phyloP scores from a whole-genome alignment of 257 asterid species.

The Datura wrightii region DNA sequence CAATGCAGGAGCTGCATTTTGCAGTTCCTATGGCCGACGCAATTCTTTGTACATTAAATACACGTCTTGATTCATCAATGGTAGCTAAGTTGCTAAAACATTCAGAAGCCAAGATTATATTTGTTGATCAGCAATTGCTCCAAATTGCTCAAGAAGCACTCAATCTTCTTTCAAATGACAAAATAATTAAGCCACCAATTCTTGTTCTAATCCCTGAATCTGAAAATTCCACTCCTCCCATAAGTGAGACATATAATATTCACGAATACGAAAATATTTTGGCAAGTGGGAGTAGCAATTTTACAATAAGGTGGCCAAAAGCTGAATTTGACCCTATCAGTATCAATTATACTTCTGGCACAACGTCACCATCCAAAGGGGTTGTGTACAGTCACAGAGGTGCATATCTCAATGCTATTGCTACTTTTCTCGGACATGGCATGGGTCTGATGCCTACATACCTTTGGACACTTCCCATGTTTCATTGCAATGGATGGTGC shows the following conservation, averaged over 20 bases:
- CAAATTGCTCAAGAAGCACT: slow-evolving; percentile 42
- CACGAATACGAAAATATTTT: slow-evolving; percentile 36
- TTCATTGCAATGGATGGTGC: slow-evolving; percentile 53
- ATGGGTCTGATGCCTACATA: slow-evolving; percentile 38
- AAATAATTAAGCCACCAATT: background rate
- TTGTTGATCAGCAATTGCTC: slow-evolving; percentile 27
- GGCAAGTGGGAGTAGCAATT: background rate
- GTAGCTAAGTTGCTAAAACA: too few species aligned
- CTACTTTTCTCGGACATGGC: slow-evolving; percentile 33
- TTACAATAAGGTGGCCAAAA: too few species aligned
- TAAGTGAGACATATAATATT: background rate
- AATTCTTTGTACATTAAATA: too few species aligned
- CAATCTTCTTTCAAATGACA: slow-evolving; percentile 22
- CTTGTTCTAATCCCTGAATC: slow-evolving; percentile 39
- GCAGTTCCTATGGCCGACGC: too few species aligned
- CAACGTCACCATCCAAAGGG: too few species aligned
- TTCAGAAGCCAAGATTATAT: background rate
- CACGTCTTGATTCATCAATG: too few species aligned
- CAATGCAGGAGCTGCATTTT: too few species aligned
- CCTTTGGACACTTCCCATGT: slow-evolving; percentile 51
- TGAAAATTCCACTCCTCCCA: background rate
- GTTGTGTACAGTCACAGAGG: too few species aligned
- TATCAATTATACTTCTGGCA: too few species aligned
- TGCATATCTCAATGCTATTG: too few species aligned
- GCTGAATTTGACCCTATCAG: too few species aligned